These are phyloP conservation scores for Pythium aristosporum DNA, from an alignment of 352 stramenopile genomes.

Conservation along the genomic window DNA sequence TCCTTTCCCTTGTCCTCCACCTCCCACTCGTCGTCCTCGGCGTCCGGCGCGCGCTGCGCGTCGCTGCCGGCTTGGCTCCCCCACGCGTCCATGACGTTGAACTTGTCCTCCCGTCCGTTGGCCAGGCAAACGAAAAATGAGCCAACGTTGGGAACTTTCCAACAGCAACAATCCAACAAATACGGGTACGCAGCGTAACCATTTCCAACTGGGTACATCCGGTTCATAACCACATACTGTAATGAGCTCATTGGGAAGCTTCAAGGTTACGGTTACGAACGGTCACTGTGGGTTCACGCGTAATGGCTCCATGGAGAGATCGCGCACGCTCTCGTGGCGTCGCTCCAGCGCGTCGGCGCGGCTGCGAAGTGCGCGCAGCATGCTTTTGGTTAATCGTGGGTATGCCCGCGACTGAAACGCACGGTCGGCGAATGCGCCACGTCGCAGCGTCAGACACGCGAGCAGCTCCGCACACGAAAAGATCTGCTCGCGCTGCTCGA, in stretches of 20 bases:
- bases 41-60: neutral
- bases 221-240: neutral
- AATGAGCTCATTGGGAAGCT: neutral
- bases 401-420: conserved; percentile 46
- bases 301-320: conserved; percentile 22
- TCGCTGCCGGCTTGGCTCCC: conserved; percentile 3
- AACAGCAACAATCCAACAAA: neutral
- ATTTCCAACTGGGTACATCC: neutral
- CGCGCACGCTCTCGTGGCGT: conserved; percentile 20
- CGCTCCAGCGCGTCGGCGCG: conserved; percentile 18
- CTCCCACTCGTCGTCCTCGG: conserved; percentile 63
- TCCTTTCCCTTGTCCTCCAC: conserved; percentile 62
- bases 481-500: conserved; percentile 38
- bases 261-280: neutral
- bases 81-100: conserved; percentile 17
- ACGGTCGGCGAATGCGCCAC: conserved; percentile 42
- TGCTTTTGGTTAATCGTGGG: conserved; percentile 47
- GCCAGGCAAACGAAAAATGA: neutral
- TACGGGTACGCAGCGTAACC: neutral
- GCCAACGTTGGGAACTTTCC: neutral
- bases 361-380: conserved; percentile 34
- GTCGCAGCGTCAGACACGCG: conserved; percentile 26
- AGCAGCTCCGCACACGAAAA: conserved; percentile 45
- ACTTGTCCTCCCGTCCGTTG: neutral
- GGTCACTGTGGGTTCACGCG: conserved; percentile 23